Evolutionary conservation across 305 asterid species (phyloP).

Genomic region (Fraxinus albicans): DNA sequence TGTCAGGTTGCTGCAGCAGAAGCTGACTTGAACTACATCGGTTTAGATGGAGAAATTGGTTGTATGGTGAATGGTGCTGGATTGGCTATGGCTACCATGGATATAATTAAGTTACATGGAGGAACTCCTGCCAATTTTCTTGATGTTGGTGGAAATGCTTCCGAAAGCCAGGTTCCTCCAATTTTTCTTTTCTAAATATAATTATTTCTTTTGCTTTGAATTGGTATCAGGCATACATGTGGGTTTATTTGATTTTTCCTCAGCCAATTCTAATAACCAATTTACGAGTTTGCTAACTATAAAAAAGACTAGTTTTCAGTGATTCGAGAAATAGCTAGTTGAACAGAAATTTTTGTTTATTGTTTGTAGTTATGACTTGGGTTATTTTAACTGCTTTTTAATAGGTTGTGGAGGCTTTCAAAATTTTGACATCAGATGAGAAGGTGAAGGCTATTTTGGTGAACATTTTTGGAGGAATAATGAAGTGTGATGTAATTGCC

Average conservation of each 20-base stretch:
- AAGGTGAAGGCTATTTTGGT: conserved; percentile 97
- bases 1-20: conserved; percentile 93
- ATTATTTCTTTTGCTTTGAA: conserved; percentile 7
- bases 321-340: conserved; percentile 1
- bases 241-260: background rate
- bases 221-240: background rate
- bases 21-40: conserved; percentile 98
- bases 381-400: conserved; percentile 4
- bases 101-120: conserved; percentile 92
- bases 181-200: background rate
- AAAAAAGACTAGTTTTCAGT: conserved; percentile 12
- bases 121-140: conserved; percentile 99
- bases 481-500: conserved; percentile 98
- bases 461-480: conserved; percentile 98
- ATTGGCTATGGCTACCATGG: conserved; percentile 99
- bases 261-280: background rate
- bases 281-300: background rate
- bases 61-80: conserved; percentile 99
- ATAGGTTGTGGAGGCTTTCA: conserved; percentile 97
- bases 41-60: conserved; percentile 98
- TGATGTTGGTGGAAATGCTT: conserved; percentile 99
- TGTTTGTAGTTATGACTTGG: background rate
- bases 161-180: conserved; percentile 77
- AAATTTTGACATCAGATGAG: conserved; percentile 93
- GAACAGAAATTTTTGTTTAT: background rate